phyloP scores from a whole-genome alignment of 805 yeast species.

The Vanderwaltozyma polyspora region DNA sequence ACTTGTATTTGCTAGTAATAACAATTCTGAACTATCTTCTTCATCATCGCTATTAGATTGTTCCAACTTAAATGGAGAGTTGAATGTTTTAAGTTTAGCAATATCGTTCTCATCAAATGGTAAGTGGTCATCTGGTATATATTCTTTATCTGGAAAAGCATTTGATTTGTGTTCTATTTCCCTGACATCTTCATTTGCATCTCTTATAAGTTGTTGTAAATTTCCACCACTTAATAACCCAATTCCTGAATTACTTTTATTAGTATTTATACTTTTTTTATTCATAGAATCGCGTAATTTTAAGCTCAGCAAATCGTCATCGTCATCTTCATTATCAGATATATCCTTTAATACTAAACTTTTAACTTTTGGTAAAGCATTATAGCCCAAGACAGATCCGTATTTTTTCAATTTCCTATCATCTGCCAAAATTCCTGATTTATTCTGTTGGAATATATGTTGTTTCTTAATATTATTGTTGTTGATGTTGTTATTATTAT shows the following conservation, averaged over 20 bases:
- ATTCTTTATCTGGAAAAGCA: slow-evolving; percentile 29
- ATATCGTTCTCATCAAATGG: slow-evolving; percentile 29
- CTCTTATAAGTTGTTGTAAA: slow-evolving; percentile 11
- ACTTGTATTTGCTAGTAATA: too few relatives aligned
- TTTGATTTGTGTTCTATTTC: slow-evolving; percentile 42
- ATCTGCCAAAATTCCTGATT: too few relatives aligned
- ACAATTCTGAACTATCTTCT: slow-evolving; percentile 21
- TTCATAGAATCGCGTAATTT: slow-evolving; percentile 27
- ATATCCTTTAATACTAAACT: slow-evolving; percentile 24
- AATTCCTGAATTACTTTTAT: slow-evolving; percentile 1
- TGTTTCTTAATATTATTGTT: background rate
- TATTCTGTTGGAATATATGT: too few relatives aligned
- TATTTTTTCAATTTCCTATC: slow-evolving; percentile 26
- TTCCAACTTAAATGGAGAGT: slow-evolving; percentile 11
- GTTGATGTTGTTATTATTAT: background rate
- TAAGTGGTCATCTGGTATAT: slow-evolving; percentile 36
- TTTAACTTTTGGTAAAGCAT: slow-evolving; percentile 18
- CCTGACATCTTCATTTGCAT: slow-evolving; percentile 22
- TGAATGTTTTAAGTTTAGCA: slow-evolving; percentile 14
- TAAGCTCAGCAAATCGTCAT: slow-evolving; percentile 11
- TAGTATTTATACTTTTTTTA: too few relatives aligned
- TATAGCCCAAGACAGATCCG: slow-evolving; percentile 20
- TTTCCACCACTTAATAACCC: slow-evolving; percentile 7
- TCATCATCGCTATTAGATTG: slow-evolving; percentile 17
- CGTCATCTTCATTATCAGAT: slow-evolving; percentile 10